Evolutionary conservation across 2,329 filamentous ascomycete genomes (phyloP), one percentile per base, ranked within the genome.

Genomic region (Sporothrix protearum): DNA sequence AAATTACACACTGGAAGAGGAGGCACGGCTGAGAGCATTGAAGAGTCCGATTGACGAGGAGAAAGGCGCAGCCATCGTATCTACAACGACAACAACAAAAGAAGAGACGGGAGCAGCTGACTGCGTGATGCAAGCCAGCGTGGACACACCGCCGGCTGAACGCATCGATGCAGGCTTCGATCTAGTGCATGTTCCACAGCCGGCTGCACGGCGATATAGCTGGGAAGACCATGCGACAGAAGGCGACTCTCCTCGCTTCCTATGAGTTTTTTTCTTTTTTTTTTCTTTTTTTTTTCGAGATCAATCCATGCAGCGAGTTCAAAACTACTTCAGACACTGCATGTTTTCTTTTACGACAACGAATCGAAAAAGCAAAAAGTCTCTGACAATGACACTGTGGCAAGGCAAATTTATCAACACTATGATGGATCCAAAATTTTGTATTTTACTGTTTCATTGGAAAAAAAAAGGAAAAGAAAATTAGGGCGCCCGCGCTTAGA

Each of bases 1-100:
- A 76, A 87, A 88, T 71, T 88, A 83, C 74, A 88, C 86, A 0
- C 82, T 86, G 10, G 84, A 88, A 30, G 85, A 88, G 73, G 83
- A 85, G 72, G 76, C 77, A n/a, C 77, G 78, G 7, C 75, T 78
- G 14, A 76, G 79, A 53, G 75, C 76, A 10, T 74, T 76, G 12
- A 77, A 78, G 28, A 73, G 74, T 8, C 76, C 75, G 8, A n/a
- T 42, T 14, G 33, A 63, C 25, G 8, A 63, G 6, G 59, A 42
- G 6, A 63, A 63, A 42, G 36, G 22, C 3, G 59, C 33, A 33
- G 55, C 51, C 7, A 22, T 12, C 1, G 19, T 33, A 33, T 9
- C n/a, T 12, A n/a, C 30, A 1, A 8, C n/a, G 39, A 19, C 45
- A 74, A 25, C 75, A 73, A 28, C 71, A 67, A 49, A 63, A 71